Percentiles rank a stretch among this genome's conserved stretches.
These are phyloP conservation scores for Trebouxia sp. DNA, from an alignment of 139 green algal species.

Conservation along the genomic window DNA sequence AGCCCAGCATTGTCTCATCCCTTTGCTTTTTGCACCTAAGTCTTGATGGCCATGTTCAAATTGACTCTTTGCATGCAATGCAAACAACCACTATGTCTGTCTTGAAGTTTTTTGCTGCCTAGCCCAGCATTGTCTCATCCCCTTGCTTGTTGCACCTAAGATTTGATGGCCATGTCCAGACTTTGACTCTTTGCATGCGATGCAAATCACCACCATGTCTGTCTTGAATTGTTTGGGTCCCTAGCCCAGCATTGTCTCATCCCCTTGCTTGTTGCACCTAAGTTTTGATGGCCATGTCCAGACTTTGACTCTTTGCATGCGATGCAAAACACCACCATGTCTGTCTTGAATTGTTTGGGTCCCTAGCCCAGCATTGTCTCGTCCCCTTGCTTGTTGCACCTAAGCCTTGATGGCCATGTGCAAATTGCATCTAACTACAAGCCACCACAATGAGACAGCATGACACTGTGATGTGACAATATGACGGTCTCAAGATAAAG, in stretches of 20 bases:
- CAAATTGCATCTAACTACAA: no score
- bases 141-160: neutral
- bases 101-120: neutral
- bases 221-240: neutral
- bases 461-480: no score
- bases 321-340: neutral
- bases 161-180: neutral
- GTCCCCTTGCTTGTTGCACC: neutral
- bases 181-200: neutral
- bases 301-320: neutral
- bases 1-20: neutral
- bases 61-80: neutral
- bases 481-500: neutral
- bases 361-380: neutral
- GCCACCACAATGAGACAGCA: no score
- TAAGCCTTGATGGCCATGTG: neutral
- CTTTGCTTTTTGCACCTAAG: neutral
- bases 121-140: neutral
- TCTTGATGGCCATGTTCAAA: neutral
- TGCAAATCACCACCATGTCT: neutral
- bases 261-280: neutral
- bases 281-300: neutral
- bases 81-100: neutral
- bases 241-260: neutral
- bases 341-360: neutral